Evolutionary conservation across 2,329 filamentous ascomycete genomes (phyloP), one percentile per base, ranked within the genome.

Genomic region (Colletotrichum orbiculare): DNA sequence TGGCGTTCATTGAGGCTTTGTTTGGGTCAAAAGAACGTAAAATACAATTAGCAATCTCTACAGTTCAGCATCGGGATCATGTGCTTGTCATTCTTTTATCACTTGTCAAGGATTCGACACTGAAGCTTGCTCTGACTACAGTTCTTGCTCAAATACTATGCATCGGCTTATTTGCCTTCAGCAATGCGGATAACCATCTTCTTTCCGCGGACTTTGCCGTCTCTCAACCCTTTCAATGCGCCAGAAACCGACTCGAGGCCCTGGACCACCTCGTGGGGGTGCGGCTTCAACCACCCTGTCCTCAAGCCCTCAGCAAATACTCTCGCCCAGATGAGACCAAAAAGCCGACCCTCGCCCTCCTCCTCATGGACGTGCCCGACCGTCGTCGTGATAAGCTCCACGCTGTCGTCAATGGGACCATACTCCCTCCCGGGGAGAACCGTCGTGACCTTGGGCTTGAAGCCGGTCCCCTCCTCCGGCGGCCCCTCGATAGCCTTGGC

Each of bases 121-220:
- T 25, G 1, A 25, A 25, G 25, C 25, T 25, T 25, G 25, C 25
- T 55, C 10, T 47, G 42, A 55, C 41, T 15, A 46, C 4, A 46
- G 46, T 5, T 35, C 8, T 34, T 11, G 13, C 2, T 15, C 17
- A 13, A 12, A 8, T 10, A 17, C 17, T 34, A 13, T 33, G 1
- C 13, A 8, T 46, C 10, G 1, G 10, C 10, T 54, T 53, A 66
- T 1, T 63, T 56, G n/a, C 58, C 63, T 8, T 69, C 67, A 4
- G 55, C 65, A 15, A 69, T 61, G 6, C 67, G 57, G 12, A 69
- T 38, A 2, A 70, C 66, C 57, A 69, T 59, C 66, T 69, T 70
- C 55, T 70, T 70, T 17, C 37, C 66, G 9, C 64, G 61, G 8
- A 70, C 66, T 8, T 54, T 67, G 3, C 67, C 66, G 4, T 67